phyloP scores from a whole-genome alignment of 129 eudicot genomes.

The Helianthus annuus region HanXRQr2.0-SUNRISE NC_035439.2:121012917-121013416 shows the following conservation, averaged over 20 bases:
- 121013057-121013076: constrained; percentile 24
- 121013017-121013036: not conserved
- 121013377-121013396: no score
- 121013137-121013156: not conserved
- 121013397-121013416: no score
- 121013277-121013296: no score
- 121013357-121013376: no score
- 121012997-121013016: not conserved
- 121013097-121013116: not conserved
- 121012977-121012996: constrained; percentile 26
- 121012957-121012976: constrained; percentile 10
- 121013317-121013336: no score
- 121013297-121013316: no score
- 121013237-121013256: not conserved
- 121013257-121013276: not conserved
- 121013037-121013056: constrained; percentile 9
- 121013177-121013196: not conserved
- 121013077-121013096: constrained; percentile 5
- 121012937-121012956: constrained; percentile 11
- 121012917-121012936: not conserved
- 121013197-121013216: not conserved
- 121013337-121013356: no score
- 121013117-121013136: constrained; percentile 1
- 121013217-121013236: not conserved
- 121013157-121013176: not conserved